phyloP scores from a whole-genome alignment of 2,329 filamentous ascomycete species.

The Claviceps fusiformis region DNA sequence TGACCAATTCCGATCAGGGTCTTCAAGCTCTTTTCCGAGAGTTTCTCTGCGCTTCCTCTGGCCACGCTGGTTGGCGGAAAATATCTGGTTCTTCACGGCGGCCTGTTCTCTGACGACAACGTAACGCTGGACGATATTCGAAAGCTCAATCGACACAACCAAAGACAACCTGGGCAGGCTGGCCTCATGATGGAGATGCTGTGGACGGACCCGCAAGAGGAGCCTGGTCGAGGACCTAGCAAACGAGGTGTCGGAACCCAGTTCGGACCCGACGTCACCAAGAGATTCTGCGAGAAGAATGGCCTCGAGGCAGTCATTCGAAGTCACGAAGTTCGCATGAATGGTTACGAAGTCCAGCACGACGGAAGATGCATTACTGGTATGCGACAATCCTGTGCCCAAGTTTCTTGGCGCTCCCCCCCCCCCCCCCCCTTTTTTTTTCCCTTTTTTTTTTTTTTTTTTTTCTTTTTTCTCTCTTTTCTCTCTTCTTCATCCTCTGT shows the following conservation, averaged over 20 bases:
- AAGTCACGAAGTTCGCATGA: constrained; percentile 97
- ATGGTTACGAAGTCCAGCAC: constrained; percentile 97
- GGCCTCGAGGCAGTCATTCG: constrained; percentile 88
- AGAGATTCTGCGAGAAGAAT: constrained; percentile 93
- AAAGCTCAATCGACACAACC: constrained; percentile 79
- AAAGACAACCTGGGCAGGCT: constrained; percentile 82
- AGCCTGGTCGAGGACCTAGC: constrained; percentile 77
- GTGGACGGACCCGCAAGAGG: constrained; percentile 90
- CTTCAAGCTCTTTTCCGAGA: constrained; percentile 97
- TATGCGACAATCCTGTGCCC: constrained; percentile 24
- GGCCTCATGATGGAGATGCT: constrained; percentile 99
- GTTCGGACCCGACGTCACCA: constrained; percentile 93
- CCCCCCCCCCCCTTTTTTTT: background rate
- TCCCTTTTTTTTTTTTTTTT: background rate
- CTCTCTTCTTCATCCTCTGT: constrained; percentile 10
- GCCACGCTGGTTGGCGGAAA: constrained; percentile 86
- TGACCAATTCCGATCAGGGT: constrained; percentile 32
- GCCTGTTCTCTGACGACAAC: constrained; percentile 91
- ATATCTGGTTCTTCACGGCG: constrained; percentile 85
- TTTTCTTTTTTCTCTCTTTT: background rate
- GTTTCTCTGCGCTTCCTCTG: constrained; percentile 84
- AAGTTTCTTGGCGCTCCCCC: background rate
- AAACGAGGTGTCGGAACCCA: constrained; percentile 95
- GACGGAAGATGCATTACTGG: constrained; percentile 89
- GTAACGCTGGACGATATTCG: constrained; percentile 85